Percentiles rank a stretch among this genome's conserved stretches.
phyloP scores from a whole-genome alignment of 306 rosid species.

The Potentilla sterilis region DNA sequence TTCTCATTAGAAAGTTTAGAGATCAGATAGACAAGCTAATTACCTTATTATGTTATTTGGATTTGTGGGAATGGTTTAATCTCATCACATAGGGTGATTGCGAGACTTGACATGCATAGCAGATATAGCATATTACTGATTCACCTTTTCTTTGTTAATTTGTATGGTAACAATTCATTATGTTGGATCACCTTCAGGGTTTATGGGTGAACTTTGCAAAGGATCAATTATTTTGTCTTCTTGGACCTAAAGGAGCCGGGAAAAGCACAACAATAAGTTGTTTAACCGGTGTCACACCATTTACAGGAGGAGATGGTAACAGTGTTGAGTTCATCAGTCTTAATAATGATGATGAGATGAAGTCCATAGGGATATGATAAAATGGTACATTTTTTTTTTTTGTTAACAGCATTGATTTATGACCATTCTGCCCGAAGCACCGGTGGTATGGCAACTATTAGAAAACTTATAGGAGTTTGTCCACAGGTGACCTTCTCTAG shows the following conservation, averaged over 20 bases:
- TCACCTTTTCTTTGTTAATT: too few relatives aligned
- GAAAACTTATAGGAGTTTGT: slow-evolving; percentile 77
- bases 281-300: slow-evolving; percentile 81
- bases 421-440: slow-evolving; percentile 70
- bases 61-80: too few relatives aligned
- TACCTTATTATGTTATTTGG: too few relatives aligned
- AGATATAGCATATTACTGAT: too few relatives aligned
- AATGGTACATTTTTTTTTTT: slow-evolving; percentile 12
- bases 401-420: slow-evolving; percentile 61
- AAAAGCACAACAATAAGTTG: slow-evolving; percentile 81
- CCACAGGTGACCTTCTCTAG: slow-evolving; percentile 64
- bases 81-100: too few relatives aligned
- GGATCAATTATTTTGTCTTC: slow-evolving; percentile 86
- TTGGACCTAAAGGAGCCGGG: slow-evolving; percentile 97
- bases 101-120: too few relatives aligned
- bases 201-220: slow-evolving; percentile 76
- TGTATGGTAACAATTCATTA: not conserved
- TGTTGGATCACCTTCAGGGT: slow-evolving; percentile 57
- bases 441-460: slow-evolving; percentile 67
- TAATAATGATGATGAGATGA: not conserved
- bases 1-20: not conserved
- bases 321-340: not conserved
- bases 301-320: slow-evolving; percentile 81
- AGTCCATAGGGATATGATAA: slow-evolving; percentile 1
- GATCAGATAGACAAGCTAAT: too few relatives aligned